Percentiles rank a stretch among this genome's conserved stretches.
These are phyloP conservation scores for Fusarium decemcellulare DNA, from an alignment of 2,329 filamentous ascomycete genomes.

Conservation along the genomic window DNA sequence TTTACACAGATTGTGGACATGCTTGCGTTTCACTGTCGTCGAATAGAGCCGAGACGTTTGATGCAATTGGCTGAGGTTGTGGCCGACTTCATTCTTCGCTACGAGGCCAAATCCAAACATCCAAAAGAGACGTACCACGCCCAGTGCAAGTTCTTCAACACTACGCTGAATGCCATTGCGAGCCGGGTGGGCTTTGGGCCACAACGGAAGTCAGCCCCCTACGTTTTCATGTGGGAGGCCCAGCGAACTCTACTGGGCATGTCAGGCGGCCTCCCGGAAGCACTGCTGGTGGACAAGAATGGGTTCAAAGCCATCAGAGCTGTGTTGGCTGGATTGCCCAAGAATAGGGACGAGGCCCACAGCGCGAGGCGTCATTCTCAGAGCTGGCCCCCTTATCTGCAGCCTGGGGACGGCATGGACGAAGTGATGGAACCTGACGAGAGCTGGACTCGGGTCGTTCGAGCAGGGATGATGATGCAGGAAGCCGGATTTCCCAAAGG, in stretches of 20 bases:
- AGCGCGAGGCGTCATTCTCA: slow-evolving; percentile 63
- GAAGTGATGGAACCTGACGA: slow-evolving; percentile 66
- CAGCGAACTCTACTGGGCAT: slow-evolving; percentile 67
- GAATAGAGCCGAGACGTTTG: slow-evolving; percentile 52
- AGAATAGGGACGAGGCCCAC: slow-evolving; percentile 64
- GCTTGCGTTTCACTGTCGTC: slow-evolving; percentile 49
- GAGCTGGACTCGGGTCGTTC: slow-evolving; percentile 67
- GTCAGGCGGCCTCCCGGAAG: slow-evolving; percentile 62
- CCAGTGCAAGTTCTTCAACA: slow-evolving; percentile 53
- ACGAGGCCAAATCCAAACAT: slow-evolving; percentile 24
- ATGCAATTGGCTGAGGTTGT: slow-evolving; percentile 49
- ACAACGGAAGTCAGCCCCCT: slow-evolving; percentile 45
- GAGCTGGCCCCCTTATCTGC: slow-evolving; percentile 73
- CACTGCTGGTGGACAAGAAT: slow-evolving; percentile 64
- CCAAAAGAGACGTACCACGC: slow-evolving; percentile 42
- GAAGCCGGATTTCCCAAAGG: slow-evolving; percentile 68
- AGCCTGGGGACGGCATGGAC: slow-evolving; percentile 71
- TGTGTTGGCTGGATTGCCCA: slow-evolving; percentile 68
- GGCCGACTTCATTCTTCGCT: slow-evolving; percentile 45
- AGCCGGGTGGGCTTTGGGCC: slow-evolving; percentile 42
- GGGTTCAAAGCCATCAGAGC: slow-evolving; percentile 69
- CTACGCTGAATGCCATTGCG: slow-evolving; percentile 45
- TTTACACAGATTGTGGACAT: slow-evolving; percentile 45
- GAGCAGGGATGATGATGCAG: slow-evolving; percentile 67
- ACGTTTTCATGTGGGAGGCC: slow-evolving; percentile 66